phyloP scores from a whole-genome alignment of 2,329 filamentous ascomycete species.

The Pyrenochaeta sp. region DNA sequence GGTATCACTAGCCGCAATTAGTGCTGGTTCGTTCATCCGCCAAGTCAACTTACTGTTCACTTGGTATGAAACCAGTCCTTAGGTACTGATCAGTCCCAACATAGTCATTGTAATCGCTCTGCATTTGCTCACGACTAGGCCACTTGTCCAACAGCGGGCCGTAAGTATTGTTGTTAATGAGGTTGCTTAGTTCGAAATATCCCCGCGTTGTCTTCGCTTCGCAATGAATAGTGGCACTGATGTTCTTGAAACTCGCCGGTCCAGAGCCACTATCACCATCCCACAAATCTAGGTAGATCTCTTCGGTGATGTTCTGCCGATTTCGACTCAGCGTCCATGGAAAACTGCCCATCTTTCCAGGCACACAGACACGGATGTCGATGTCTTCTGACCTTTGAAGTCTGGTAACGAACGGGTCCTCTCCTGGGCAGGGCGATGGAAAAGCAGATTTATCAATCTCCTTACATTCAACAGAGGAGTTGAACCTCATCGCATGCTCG shows the following conservation, averaged over 20 bases:
- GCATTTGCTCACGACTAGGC: not conserved
- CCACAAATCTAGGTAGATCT: conserved; percentile 3
- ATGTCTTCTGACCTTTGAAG: not conserved
- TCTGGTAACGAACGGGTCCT: conserved; percentile 3
- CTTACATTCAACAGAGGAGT: conserved; percentile 4
- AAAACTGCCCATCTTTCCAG: conserved; percentile 1
- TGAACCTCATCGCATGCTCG: conserved; percentile 8
- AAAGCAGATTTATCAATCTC: not conserved
- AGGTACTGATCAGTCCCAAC: no score
- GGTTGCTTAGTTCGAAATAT: conserved; percentile 25
- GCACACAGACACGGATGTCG: conserved; percentile 7
- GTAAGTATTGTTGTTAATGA: conserved; percentile 3
- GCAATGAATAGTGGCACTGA: conserved; percentile 11
- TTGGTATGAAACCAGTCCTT: no score
- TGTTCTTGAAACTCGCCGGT: no score
- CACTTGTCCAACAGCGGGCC: conserved; percentile 15
- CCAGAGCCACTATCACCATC: not conserved
- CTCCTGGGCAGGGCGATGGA: conserved; percentile 1
- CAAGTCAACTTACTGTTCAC: no score
- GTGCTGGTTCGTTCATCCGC: no score
- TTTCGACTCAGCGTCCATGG: conserved; percentile 11
- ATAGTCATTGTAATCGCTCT: not conserved
- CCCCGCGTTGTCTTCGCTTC: conserved; percentile 16
- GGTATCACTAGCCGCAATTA: no score
- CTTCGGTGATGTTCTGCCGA: conserved; percentile 12